These are phyloP conservation scores for Lactarius vividus DNA, from an alignment of 768 basidiomycete genomes.

Conservation along the genomic window DNA sequence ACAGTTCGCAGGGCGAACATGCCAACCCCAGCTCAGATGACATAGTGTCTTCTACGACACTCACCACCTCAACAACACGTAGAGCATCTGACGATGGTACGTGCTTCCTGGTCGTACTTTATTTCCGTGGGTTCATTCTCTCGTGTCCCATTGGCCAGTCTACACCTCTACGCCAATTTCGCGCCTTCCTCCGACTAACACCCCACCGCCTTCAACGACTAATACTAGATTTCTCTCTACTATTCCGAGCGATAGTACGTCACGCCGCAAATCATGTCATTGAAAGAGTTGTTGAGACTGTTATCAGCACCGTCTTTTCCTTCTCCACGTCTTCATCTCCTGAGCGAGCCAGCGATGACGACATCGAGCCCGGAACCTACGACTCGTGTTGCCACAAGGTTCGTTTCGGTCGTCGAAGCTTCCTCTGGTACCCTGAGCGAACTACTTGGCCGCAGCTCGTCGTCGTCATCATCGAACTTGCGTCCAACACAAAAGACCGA, in stretches of 20 bases:
- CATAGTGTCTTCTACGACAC: neutral
- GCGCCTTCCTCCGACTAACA: neutral
- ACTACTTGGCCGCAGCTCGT: neutral
- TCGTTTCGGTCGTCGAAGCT: neutral
- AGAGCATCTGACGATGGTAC: neutral
- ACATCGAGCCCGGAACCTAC: neutral
- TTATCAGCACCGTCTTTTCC: neutral
- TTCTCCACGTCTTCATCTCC: neutral
- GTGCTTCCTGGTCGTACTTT: neutral
- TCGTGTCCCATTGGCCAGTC: neutral
- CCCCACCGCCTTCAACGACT: neutral
- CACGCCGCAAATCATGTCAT: too few species aligned
- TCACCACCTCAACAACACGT: neutral
- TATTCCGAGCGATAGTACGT: neutral
- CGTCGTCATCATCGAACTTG: neutral
- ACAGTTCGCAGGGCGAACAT: conserved; percentile 1
- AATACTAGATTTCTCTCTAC: neutral
- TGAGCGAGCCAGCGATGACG: neutral
- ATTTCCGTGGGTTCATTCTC: neutral
- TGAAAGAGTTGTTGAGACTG: neutral
- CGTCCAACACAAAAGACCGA: neutral
- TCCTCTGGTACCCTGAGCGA: too few species aligned
- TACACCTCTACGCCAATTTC: neutral
- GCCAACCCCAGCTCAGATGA: neutral
- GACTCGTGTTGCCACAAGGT: neutral